Base-by-base conservation (phyloP, 768 basidiomycete species). In the Leccinum aurantiacum region DNA sequence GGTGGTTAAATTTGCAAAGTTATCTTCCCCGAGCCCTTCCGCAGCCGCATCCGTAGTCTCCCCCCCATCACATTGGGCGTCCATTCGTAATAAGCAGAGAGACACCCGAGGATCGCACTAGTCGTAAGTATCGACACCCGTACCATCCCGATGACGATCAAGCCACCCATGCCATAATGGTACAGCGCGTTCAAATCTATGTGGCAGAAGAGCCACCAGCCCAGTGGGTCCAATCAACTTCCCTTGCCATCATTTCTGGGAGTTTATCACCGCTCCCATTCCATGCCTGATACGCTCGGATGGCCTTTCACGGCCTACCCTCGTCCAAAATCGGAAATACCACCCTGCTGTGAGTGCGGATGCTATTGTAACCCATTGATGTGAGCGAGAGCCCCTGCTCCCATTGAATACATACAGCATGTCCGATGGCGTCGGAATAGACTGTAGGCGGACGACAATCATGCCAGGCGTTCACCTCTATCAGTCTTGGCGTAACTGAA, bases 351-450 rank as follows among this genome's bases (percentile, higher is more conserved):
- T 24, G 47, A 48, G 22, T 8, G 27, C 35, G 31, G 17, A 27
- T 24, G 46, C 29, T 33, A 38, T 10, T 9, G 41, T 44, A 44
- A 44, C 9, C 9, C 17, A 44, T 44, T 44, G 41, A 41, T 9
- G 41, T 41, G 9, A 17, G 37, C 15, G 37, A 38, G 6, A 37
- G 6, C 37, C 17, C 8, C 17, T 24, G 24, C 6, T 27, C 33
- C 37, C 19, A 25, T 13, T n/a, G 8, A 15, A 35, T 47, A 35
- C 19, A 33, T 47, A 35, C 24, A 33, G 53, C 29, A 27, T 9
- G 61, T 54, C 61, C 65, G 60, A 13, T 14, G 19, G 19, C 38
- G 22, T 67, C 64, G 60, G 64, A 58, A 10, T 17, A 51, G 19
- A 15, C 41, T 31, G 7, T 53, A 54, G 54, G 65, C 47, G 56